phyloP scores from a whole-genome alignment of 345 rosid genomes.

The Lepidium sativum region DNA sequence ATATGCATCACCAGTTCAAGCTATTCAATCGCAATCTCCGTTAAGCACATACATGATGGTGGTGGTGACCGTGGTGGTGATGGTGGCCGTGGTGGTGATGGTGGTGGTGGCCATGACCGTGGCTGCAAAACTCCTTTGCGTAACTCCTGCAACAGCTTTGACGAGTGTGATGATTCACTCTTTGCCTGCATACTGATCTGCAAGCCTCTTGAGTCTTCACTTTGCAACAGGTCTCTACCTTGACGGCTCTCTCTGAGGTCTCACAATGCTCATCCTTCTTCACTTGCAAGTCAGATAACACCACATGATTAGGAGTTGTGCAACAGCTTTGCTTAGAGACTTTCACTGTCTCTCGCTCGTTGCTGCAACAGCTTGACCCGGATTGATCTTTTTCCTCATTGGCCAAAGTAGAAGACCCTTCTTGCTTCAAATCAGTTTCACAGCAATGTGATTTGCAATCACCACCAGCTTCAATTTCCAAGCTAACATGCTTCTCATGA shows the following conservation, averaged over 20 bases:
- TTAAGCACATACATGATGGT: constrained; percentile 24
- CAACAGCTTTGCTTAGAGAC: too few species aligned
- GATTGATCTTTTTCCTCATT: neutral
- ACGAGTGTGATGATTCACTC: constrained; percentile 14
- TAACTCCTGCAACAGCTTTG: constrained; percentile 31
- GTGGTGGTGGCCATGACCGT: constrained; percentile 5
- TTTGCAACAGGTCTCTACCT: constrained; percentile 13
- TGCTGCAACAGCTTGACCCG: constrained; percentile 14
- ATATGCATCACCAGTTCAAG: too few species aligned
- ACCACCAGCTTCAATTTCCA: neutral
- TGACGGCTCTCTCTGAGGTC: neutral
- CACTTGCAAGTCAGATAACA: constrained; percentile 9
- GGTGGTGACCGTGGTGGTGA: constrained; percentile 14
- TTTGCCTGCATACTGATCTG: neutral
- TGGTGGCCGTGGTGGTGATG: neutral
- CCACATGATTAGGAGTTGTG: neutral
- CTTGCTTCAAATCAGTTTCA: constrained; percentile 11
- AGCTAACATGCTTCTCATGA: constrained; percentile 5
- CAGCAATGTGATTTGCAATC: constrained; percentile 12
- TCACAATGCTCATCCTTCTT: constrained; percentile 9
- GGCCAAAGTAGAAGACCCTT: neutral
- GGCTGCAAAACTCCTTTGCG: constrained; percentile 18
- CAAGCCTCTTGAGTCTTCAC: constrained; percentile 21
- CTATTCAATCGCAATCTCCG: too few species aligned
- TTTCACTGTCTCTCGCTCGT: too few species aligned